These are phyloP conservation scores for Paraphoma sp. DNA, from an alignment of 2,329 filamentous ascomycete genomes.

Conservation along the genomic window DNA sequence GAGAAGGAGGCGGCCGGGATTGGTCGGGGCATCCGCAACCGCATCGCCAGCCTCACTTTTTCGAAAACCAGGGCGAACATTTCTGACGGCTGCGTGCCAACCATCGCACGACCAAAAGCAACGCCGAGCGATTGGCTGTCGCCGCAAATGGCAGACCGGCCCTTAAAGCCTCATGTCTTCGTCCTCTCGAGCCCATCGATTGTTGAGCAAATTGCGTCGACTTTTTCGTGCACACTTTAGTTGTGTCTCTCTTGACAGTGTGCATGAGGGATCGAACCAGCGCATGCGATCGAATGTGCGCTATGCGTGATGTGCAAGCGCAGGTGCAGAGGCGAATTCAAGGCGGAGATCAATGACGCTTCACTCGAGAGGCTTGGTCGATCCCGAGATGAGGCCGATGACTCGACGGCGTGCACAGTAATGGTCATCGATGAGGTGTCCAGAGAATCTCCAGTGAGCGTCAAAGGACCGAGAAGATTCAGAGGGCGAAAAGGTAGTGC, in stretches of 20 bases:
- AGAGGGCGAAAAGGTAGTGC: slow-evolving; percentile 22
- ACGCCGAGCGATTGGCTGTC: slow-evolving; percentile 9
- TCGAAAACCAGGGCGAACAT: slow-evolving; percentile 35
- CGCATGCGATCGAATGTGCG: background rate
- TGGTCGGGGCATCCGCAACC: slow-evolving; percentile 29
- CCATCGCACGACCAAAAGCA: slow-evolving; percentile 13
- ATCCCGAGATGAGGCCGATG: slow-evolving; percentile 4
- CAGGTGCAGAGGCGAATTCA: background rate
- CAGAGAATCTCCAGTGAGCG: background rate
- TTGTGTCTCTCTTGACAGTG: background rate
- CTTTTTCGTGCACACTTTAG: background rate
- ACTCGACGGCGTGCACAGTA: slow-evolving; percentile 5
- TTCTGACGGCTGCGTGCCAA: slow-evolving; percentile 16
- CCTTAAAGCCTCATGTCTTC: slow-evolving; percentile 8
- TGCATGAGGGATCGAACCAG: background rate
- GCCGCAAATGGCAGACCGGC: slow-evolving; percentile 18
- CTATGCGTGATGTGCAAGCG: background rate
- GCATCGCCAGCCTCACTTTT: slow-evolving; percentile 42
- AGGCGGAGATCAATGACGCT: background rate
- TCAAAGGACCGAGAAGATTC: slow-evolving; percentile 1
- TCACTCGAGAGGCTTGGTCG: slow-evolving; percentile 4
- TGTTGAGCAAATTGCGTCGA: slow-evolving; percentile 3
- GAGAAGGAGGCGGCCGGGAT: slow-evolving; percentile 20
- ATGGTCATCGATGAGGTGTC: slow-evolving; percentile 1
- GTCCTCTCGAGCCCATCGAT: slow-evolving; percentile 5